Evolutionary conservation across 1,284 basidiomycete genomes (phyloP).

Genomic region (Irpex rosettiformis): DNA sequence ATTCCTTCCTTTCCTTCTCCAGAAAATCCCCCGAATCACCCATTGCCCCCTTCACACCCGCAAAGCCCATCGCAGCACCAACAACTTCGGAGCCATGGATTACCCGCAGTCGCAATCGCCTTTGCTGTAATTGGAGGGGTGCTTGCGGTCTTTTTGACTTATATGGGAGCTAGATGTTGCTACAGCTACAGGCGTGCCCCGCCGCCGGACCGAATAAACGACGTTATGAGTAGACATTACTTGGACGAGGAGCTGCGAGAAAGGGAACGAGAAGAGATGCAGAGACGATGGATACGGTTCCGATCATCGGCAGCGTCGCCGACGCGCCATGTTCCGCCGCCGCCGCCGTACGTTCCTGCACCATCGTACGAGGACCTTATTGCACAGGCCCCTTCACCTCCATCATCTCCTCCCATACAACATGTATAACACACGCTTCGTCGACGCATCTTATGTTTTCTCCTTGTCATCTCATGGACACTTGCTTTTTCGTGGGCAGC

Average conservation of each 20-base stretch:
- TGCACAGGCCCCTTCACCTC: not conserved
- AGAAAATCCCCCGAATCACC: slow-evolving; percentile 1
- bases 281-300: slow-evolving; percentile 14
- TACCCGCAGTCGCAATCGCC: slow-evolving; percentile 35
- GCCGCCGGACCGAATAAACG: slow-evolving; percentile 39
- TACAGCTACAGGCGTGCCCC: slow-evolving; percentile 44
- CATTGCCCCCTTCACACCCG: slow-evolving; percentile 16
- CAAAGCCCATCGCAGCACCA: not conserved
- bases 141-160: slow-evolving; percentile 30
- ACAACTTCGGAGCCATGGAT: not conserved
- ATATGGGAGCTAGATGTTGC: slow-evolving; percentile 37
- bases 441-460: not conserved
- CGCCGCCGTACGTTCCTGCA: slow-evolving; percentile 40
- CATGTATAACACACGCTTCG: not conserved
- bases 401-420: not conserved
- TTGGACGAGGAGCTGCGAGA: slow-evolving; percentile 52
- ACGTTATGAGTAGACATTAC: slow-evolving; percentile 39
- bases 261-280: slow-evolving; percentile 28
- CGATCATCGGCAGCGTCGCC: slow-evolving; percentile 3
- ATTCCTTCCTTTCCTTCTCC: slow-evolving; percentile 9
- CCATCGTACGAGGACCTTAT: slow-evolving; percentile 31
- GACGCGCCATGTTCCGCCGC: slow-evolving; percentile 20
- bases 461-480: not conserved
- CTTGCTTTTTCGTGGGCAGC: not conserved
- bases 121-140: slow-evolving; percentile 47